phyloP scores from a whole-genome alignment of 352 stramenopile genomes.

The Pelagophyceae sp. region DNA sequence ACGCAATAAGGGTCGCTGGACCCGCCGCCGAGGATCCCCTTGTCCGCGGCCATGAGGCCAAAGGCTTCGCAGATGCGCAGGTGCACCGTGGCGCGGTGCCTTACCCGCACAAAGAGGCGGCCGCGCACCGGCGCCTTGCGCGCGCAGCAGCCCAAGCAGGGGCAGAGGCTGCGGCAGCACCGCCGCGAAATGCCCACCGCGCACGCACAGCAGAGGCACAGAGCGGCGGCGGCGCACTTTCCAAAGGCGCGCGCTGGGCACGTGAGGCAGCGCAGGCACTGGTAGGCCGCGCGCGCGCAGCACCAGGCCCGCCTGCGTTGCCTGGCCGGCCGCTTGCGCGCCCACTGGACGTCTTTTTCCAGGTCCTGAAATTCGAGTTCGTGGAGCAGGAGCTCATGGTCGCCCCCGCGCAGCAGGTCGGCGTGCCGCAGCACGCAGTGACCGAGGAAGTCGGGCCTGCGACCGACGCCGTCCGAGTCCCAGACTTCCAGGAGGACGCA shows the following conservation, averaged over 20 bases:
- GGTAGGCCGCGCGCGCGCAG: not conserved
- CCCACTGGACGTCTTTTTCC: not conserved
- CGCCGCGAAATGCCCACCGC: not conserved
- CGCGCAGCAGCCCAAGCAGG: not conserved
- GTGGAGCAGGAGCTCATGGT: not conserved
- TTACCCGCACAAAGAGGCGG: not conserved
- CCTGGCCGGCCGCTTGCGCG: not conserved
- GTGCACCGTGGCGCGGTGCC: not conserved
- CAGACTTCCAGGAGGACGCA: not conserved
- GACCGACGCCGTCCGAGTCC: not conserved
- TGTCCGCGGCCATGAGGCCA: not conserved
- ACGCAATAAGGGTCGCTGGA: conserved; percentile 11
- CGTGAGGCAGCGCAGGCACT: not conserved
- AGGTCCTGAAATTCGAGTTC: not conserved
- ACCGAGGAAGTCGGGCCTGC: conserved; percentile 3
- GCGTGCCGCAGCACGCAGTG: conserved; percentile 3
- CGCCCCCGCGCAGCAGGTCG: not conserved
- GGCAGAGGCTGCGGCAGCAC: not conserved
- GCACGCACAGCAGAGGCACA: not conserved
- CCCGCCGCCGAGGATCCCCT: not conserved
- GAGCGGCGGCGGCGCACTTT: not conserved
- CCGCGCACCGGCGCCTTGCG: not conserved
- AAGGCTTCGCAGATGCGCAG: conserved; percentile 7
- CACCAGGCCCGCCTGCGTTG: not conserved
- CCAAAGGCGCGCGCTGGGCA: not conserved